Evolutionary conservation across 2,329 filamentous ascomycete genomes (phyloP), one percentile per base, ranked within the genome.

Genomic region (Cladosporium sp.): DNA sequence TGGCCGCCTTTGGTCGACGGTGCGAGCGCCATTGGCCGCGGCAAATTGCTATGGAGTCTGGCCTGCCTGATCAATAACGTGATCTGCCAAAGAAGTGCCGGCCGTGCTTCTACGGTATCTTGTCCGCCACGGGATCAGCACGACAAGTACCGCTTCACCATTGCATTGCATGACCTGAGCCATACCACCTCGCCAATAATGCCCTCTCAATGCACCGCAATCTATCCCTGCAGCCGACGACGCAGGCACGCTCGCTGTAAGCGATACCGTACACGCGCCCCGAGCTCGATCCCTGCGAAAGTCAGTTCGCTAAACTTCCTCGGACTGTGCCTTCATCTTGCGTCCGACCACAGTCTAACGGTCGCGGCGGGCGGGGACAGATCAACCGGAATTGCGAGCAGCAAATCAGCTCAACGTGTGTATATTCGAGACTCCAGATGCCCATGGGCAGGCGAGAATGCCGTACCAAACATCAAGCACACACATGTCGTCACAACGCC

Each of bases 41-140:
- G 61, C 35, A 63, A 44, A 63, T 63, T 63, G 61, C 61, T 44
- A 63, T 63, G 61, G 61, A 29, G 50, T 56, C 35, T 46, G 49
- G 31, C 33, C 26, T 44, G 60, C 10, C 26, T 46, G 56, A 59
- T 46, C 7, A 11, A 23, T 26, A 35, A 56, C 18, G 12, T 53
- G 14, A 55, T 33, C 26, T 46, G 1, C 52, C 52, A 55, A 33
- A 55, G 28, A 33, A 31, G 29, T 55, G 28, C 52, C 29, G 29
- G 40, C n/a, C n/a, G n/a, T 23, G 40, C 40, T 10, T 46, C 40
- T 46, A n/a, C 14, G 4, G 33, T 35, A 12, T 46, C 40, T n/a
- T 46, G 40, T 46, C n/a, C 40, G 8, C 40, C 40, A 3, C 8
- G n/a, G 5, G 2, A 46, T 10, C 40, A 23, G 3, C 40, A 23